phyloP scores from a whole-genome alignment of 805 yeast species.

The Spathaspora arborariae region DNA sequence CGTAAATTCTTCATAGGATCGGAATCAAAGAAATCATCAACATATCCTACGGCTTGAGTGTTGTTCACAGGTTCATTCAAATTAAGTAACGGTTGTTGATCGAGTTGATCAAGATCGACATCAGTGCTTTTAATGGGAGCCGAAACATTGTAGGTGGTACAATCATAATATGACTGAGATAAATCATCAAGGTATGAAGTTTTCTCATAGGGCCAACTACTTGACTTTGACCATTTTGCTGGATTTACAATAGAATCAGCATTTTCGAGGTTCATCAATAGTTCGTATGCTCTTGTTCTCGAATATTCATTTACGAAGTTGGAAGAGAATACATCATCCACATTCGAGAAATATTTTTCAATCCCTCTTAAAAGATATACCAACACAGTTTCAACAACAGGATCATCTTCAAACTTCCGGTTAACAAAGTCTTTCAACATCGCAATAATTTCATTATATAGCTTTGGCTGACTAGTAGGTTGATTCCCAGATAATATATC shows the following conservation, averaged over 20 bases:
- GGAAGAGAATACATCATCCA: neutral
- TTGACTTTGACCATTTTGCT: conserved; percentile 43
- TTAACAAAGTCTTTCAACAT: conserved; percentile 54
- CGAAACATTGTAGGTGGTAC: neutral
- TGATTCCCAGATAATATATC: conserved; percentile 6
- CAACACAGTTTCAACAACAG: conserved; percentile 45
- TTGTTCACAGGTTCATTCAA: neutral
- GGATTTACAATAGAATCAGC: conserved; percentile 45
- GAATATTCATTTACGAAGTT: conserved; percentile 40
- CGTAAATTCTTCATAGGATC: conserved; percentile 34
- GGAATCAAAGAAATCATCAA: conserved; percentile 19
- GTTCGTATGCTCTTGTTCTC: conserved; percentile 49
- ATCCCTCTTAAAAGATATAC: conserved; percentile 28
- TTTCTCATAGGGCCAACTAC: conserved; percentile 42
- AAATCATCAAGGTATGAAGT: conserved; percentile 41
- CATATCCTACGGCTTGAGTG: neutral
- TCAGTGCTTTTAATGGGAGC: neutral
- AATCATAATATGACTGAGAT: conserved; percentile 40
- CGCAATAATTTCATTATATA: conserved; percentile 35
- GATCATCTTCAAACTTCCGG: conserved; percentile 47
- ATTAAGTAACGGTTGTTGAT: neutral
- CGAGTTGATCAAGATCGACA: neutral
- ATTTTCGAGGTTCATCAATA: conserved; percentile 30
- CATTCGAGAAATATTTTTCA: conserved; percentile 10
- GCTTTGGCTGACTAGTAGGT: conserved; percentile 10